Conservation (phyloP, 768 basidiomycete species). For the Phanerochaete carnosa region DNA sequence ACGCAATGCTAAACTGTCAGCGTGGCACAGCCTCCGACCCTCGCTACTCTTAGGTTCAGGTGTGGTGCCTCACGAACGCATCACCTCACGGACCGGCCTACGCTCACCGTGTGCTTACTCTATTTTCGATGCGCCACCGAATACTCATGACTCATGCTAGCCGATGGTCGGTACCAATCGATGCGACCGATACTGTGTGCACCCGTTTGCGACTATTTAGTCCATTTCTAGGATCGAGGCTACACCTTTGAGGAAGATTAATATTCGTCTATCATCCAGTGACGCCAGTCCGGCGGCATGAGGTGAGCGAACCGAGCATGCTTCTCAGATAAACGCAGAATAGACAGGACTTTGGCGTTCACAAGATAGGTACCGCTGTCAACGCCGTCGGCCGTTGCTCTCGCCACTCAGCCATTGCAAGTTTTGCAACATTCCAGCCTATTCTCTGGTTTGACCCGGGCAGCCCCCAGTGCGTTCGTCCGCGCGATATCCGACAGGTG, state of each 20-base stretch:
- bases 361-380: too few species aligned
- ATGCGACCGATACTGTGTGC: constrained; percentile 8
- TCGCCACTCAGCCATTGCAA: too few species aligned
- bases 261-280: background rate
- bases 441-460: too few species aligned
- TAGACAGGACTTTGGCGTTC: too few species aligned
- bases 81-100: background rate
- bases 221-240: background rate
- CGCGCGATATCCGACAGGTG: background rate
- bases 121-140: background rate
- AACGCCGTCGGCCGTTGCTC: too few species aligned
- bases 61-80: background rate
- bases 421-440: too few species aligned
- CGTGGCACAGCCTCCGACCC: too few species aligned
- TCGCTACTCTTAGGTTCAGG: too few species aligned
- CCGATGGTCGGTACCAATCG: constrained; percentile 1
- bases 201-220: constrained; percentile 13
- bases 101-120: background rate
- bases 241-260: background rate
- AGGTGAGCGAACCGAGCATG: background rate
- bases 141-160: background rate
- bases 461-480: background rate
- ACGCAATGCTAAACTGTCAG: too few species aligned
- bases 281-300: background rate
- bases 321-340: background rate